A percentile compares a stretch with the other conserved stretches of the same genome.
These are phyloP conservation scores for Cladorrhinum samala DNA, from an alignment of 495 filamentous ascomycete genomes.

Conservation along the genomic window DNA sequence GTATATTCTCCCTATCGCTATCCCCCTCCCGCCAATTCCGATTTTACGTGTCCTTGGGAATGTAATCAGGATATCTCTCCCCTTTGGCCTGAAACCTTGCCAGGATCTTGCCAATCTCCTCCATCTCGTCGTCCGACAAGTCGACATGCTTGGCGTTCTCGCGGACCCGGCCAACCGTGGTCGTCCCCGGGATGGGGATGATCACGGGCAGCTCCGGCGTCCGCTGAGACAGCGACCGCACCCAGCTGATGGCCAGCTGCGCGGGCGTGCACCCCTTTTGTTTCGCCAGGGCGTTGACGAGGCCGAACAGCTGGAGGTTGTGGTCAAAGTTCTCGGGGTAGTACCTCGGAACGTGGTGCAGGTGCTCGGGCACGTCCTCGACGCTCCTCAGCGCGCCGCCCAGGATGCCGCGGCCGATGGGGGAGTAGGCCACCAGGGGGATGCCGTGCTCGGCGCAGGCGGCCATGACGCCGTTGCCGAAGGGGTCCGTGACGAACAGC, in stretches of 20 bases:
- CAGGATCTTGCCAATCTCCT: slow-evolving; percentile 43
- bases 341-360: slow-evolving; percentile 56
- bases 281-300: slow-evolving; percentile 59
- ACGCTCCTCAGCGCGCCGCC: slow-evolving; percentile 57
- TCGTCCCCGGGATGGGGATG: slow-evolving; percentile 79
- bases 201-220: slow-evolving; percentile 63
- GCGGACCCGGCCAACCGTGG: slow-evolving; percentile 36
- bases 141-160: slow-evolving; percentile 46
- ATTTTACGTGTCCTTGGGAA: no score
- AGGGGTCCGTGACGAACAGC: slow-evolving; percentile 59
- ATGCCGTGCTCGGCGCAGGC: slow-evolving; percentile 66
- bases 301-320: slow-evolving; percentile 64
- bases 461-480: slow-evolving; percentile 66
- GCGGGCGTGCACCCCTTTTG: slow-evolving; percentile 64
- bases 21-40: no score
- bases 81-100: slow-evolving; percentile 38
- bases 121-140: slow-evolving; percentile 43
- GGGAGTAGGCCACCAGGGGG: slow-evolving; percentile 59
- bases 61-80: slow-evolving; percentile 53
- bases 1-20: no score
- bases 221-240: slow-evolving; percentile 44
- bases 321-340: slow-evolving; percentile 60
- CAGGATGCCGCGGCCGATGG: slow-evolving; percentile 44
- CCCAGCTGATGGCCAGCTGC: slow-evolving; percentile 77
- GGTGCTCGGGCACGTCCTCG: slow-evolving; percentile 56